phyloP scores from a whole-genome alignment of 306 rosid species.

The Gillenia trifoliata region DNA sequence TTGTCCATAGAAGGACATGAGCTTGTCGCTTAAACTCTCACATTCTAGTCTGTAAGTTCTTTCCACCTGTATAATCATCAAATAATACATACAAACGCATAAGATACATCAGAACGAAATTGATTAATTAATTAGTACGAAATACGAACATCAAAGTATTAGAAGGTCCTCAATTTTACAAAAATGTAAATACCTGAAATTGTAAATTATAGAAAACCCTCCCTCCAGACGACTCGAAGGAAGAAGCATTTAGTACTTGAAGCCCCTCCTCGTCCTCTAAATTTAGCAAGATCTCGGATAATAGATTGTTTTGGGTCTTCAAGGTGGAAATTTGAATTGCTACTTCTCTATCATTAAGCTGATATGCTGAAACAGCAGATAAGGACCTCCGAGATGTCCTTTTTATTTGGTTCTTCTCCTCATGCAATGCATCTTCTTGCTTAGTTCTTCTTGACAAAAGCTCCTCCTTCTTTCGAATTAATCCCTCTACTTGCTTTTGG shows the following conservation, averaged over 20 bases:
- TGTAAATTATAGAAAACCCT: conserved; percentile 52
- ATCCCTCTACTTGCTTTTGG: conserved; percentile 47
- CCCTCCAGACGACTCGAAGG: conserved; percentile 50
- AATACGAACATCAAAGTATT: too few species aligned
- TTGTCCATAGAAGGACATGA: neutral
- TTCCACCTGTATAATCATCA: conserved; percentile 10
- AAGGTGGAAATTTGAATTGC: conserved; percentile 50
- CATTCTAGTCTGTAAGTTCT: conserved; percentile 3
- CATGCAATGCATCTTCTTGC: conserved; percentile 6
- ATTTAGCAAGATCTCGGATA: conserved; percentile 40
- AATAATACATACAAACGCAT: neutral
- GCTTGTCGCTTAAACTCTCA: conserved; percentile 7
- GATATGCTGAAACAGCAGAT: conserved; percentile 41
- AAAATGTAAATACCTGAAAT: conserved; percentile 30
- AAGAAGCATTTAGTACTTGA: conserved; percentile 50
- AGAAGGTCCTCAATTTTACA: too few species aligned
- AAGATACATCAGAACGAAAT: too few species aligned
- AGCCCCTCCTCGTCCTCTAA: conserved; percentile 47
- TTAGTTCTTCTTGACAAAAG: conserved; percentile 23
- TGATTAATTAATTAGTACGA: too few species aligned
- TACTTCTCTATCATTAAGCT: conserved; percentile 45
- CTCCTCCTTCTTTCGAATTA: conserved; percentile 45
- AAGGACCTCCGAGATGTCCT: conserved; percentile 12
- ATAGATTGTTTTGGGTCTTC: conserved; percentile 11
- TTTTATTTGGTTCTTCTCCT: neutral